Evolutionary conservation across 805 yeast species (phyloP), one percentile per base, ranked within the genome.

Genomic region (Ogataea neopini): DNA sequence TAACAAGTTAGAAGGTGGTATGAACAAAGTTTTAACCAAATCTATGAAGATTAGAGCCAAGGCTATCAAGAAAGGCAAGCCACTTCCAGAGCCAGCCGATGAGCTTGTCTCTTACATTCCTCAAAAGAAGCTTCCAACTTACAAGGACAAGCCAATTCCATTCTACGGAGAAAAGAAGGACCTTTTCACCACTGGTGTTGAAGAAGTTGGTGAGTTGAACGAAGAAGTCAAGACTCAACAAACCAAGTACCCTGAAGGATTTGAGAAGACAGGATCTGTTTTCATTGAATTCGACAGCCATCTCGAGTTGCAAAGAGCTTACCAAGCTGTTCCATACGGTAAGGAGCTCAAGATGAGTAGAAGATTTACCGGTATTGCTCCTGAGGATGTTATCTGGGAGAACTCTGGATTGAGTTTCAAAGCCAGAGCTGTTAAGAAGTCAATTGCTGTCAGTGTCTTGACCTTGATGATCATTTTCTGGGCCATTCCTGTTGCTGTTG

Each of bases 401-500:
- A 91, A 88, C 63, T 69, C 88, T 57, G 73, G 83, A 22, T 67
- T 83, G 59, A 70, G 79, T 9, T 75, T 80, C 64, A 69, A 70
- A 51, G 76, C 75, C 60, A 81, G 96, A 66, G 63, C 75, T 37
- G 52, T 77, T 18, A 84, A 82, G 70, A 75, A 73, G 48, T 47
- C 77, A 19, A 70, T 77, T 45, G 92, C 96, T 1, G 74, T 73
- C 46, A 73, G 87, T 13, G 70, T 89, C 42, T 73, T 86, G 60
- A 80, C 86, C 20, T 59, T 80, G 49, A 71, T 84, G 67, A 81
- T 92, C 51, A 79, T 92, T 40, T 89, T 90, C 70, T 92, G 98
- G 98, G 84, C 96, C 36, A 83, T 92, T 58, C 99, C 99, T 8
- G 97, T 92, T 33, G 96, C 97, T n/a, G 90, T 89, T 60, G 96